These are phyloP conservation scores for Allantophomopsis cytisporea DNA, from an alignment of 2,329 filamentous ascomycete species.

Conservation along the genomic window DNA sequence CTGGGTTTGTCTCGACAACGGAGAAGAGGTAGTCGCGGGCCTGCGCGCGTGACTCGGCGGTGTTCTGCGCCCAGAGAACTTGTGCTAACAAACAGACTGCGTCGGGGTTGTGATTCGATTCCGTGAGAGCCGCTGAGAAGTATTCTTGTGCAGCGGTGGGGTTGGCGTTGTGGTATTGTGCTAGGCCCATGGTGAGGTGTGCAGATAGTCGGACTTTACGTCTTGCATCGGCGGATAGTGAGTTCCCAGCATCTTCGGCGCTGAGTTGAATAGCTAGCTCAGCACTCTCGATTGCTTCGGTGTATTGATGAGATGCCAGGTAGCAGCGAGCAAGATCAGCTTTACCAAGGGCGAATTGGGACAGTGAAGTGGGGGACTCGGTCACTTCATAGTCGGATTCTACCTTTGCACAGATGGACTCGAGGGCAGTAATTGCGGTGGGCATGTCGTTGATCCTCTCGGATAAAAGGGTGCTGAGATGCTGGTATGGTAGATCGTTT, in stretches of 20 bases:
- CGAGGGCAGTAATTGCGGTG: constrained; percentile 49
- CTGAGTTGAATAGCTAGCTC: constrained; percentile 70
- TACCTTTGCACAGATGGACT: constrained; percentile 51
- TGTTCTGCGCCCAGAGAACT: constrained; percentile 83
- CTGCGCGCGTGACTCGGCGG: constrained; percentile 57
- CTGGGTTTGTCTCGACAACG: constrained; percentile 58
- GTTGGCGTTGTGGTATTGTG: constrained; percentile 57
- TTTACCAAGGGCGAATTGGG: constrained; percentile 69
- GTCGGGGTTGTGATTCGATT: constrained; percentile 65
- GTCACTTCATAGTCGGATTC: constrained; percentile 77
- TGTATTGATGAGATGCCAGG: constrained; percentile 53
- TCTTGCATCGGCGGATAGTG: constrained; percentile 50
- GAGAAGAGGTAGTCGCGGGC: constrained; percentile 72
- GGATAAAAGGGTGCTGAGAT: constrained; percentile 67
- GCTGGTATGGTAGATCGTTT: constrained; percentile 56
- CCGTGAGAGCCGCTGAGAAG: constrained; percentile 68
- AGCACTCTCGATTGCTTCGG: constrained; percentile 63
- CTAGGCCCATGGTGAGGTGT: constrained; percentile 73
- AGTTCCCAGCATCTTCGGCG: constrained; percentile 53
- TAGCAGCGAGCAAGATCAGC: constrained; percentile 78
- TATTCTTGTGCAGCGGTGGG: constrained; percentile 60
- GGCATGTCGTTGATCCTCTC: constrained; percentile 63
- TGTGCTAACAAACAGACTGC: constrained; percentile 80
- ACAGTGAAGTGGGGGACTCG: constrained; percentile 62
- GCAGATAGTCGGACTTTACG: constrained; percentile 67